Base-by-base conservation (phyloP, 164 flowering plant species). In the Piper betle region DNA sequence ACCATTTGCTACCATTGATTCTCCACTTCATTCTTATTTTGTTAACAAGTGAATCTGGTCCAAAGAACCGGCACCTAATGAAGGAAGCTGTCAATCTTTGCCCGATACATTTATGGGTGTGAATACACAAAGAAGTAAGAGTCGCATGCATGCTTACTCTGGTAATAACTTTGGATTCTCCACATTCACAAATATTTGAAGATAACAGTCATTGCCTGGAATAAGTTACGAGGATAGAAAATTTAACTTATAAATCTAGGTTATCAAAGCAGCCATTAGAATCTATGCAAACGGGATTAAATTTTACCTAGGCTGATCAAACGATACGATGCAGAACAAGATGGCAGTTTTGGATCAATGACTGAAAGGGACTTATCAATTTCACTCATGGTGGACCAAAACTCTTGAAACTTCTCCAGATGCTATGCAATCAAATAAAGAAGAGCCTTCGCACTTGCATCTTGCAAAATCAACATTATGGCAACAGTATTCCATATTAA, bases 41-140 rank as follows among this genome's bases (percentile, higher is more conserved):
- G 68, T 80, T 70, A 43, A 82, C 76, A 13, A 33, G 43, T n/a
- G 78, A 48, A 74, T 74, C 80, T 48, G 88, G 74, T 64, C 91
- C 91, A 63, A 88, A 60, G 68, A 88, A 83, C 39, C 96, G 92
- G 61, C 85, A 82, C 74, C 96, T 88, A 62, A 17, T 61, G 20
- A 53, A 62, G 19, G 19, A 58, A 53, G 4, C 17, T 55, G 46
- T 53, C 42, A 72, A 25, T 25, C 39, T 37, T 68, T 62, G 63
- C 62, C 37, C 50, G 52, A 48, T 38, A 33, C 7, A 16, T 41
- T 6, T 18, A n/a, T 50, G 6, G 13, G 52, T 43, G 19, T 37
- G 37, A 7, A 20, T 5, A 60, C 18, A 2, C 20, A 17, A 43
- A 19, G 39, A 19, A 48, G 39, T 15, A 17, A 37, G 63, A 37